Evolutionary conservation across 257 asterid species (phyloP).

Genomic region (Knoxia roxburghii): DNA sequence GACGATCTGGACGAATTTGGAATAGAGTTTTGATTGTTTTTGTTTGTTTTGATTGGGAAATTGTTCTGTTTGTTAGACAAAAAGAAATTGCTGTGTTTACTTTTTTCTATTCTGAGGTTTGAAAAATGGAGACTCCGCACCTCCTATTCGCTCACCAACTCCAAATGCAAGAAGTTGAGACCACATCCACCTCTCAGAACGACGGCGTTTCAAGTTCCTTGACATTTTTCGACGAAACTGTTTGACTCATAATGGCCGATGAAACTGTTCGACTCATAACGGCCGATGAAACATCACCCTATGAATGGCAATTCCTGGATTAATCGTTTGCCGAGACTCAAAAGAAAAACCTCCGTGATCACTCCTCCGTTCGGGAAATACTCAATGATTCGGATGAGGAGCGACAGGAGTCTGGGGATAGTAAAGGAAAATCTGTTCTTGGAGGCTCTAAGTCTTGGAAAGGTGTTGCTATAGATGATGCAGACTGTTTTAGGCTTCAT

Average conservation of each 20-base stretch:
- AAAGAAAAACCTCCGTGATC: slow-evolving; percentile 36
- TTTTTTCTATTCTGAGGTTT: slow-evolving; percentile 11
- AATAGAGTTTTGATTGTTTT: no score
- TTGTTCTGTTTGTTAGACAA: no score
- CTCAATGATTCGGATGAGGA: slow-evolving; percentile 38
- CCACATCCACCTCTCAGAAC: slow-evolving; percentile 34
- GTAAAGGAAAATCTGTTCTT: slow-evolving; percentile 32
- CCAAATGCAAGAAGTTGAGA: slow-evolving; percentile 46
- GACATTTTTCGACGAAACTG: neutral
- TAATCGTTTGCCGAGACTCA: no score
- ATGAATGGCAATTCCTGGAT: no score
- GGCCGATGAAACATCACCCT: no score
- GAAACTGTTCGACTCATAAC: no score
- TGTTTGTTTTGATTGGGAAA: no score
- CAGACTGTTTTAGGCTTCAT: slow-evolving; percentile 36
- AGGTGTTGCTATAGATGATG: neutral
- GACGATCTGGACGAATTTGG: no score
- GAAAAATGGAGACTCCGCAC: no score
- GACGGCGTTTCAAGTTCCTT: slow-evolving; percentile 24
- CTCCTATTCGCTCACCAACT: slow-evolving; percentile 33
- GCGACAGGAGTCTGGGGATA: slow-evolving; percentile 33
- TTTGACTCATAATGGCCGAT: no score
- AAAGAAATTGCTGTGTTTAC: neutral
- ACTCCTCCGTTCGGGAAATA: slow-evolving; percentile 44
- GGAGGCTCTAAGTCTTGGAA: slow-evolving; percentile 40